Base-by-base conservation (phyloP, 768 basidiomycete genomes). In the Rubroboletus satanas region DNA sequence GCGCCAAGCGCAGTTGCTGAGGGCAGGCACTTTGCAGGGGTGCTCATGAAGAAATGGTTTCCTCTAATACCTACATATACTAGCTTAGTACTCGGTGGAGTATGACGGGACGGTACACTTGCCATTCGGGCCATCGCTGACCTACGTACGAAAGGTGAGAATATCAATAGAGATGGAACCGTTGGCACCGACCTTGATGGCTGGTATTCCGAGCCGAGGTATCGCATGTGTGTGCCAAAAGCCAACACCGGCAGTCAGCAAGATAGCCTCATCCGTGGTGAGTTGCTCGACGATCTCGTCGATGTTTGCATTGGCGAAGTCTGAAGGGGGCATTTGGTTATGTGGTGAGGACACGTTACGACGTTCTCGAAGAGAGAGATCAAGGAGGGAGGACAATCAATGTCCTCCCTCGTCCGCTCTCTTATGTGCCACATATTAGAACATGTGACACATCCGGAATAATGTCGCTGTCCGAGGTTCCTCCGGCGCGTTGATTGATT, bases 61-160 rank as follows among this genome's bases (percentile, higher is more conserved):
- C 88, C 88, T 58, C 88, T 68, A 48, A 80, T 72, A n/a, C 77
- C 77, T 78, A 54, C 10, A 47, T 28, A 36, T 26, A 26, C 21
- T 15, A 29, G 42, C 8, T 54, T 8, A 56, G 39, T n/a, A 31
- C n/a, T 21, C 46, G 32, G 26, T 23, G 15, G 35, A 18, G 43
- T 12, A 11, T 9, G 2, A 57, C 7, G 10, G 32, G 21, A 51
- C 32, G 49, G 35, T 39, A 69, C 7, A 55, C 76, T 32, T 61
- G 71, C 88, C 89, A 62, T 90, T 91, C 0, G 89, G 88, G 2
- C 90, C 89, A 74, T 90, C 88, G 72, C 84, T 87, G 63, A 88
- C 83, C 83, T 85, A 45, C 2, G 15, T 5, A 7, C 33, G 18
- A 28, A n/a, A 37, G 23, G 18, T 66, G 17, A 60, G 55, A 51